phyloP scores from a whole-genome alignment of 1,139 yeast species.

The Debaryomycetaceae sp. region DNA sequence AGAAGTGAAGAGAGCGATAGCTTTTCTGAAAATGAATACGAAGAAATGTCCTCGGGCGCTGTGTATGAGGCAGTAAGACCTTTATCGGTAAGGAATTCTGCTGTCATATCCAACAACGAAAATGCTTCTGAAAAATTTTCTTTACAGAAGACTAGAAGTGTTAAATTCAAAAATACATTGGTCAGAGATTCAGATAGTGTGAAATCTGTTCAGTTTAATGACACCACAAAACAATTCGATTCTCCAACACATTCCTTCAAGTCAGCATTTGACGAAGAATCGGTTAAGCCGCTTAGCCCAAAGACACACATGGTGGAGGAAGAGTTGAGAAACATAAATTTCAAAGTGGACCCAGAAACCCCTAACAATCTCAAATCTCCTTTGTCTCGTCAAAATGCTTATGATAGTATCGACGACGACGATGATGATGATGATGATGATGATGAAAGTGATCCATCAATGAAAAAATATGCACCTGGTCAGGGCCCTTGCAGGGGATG shows the following conservation, averaged over 20 bases:
- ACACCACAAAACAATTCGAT: background rate
- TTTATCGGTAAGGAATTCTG: constrained; percentile 22
- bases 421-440: background rate
- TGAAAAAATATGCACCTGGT: constrained; percentile 48
- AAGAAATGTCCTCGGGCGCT: constrained; percentile 14
- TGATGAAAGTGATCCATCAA: background rate
- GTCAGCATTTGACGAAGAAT: constrained; percentile 1
- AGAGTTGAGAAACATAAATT: constrained; percentile 27
- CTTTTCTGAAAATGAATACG: constrained; percentile 10
- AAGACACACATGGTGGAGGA: constrained; percentile 29
- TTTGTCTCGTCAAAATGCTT: background rate
- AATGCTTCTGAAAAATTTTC: background rate
- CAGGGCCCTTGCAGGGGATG: constrained; percentile 76
- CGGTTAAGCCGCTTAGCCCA: constrained; percentile 30
- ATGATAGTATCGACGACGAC: background rate
- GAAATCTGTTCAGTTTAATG: background rate
- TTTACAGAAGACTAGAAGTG: background rate
- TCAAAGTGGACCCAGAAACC: constrained; percentile 9
- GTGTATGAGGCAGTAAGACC: constrained; percentile 24
- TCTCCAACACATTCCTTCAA: background rate
- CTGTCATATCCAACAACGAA: constrained; percentile 1
- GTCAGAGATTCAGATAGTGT: background rate
- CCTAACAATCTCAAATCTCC: background rate
- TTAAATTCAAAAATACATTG: background rate
- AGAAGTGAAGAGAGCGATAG: background rate